A percentile compares a stretch with the other conserved stretches of the same genome.
phyloP scores from a whole-genome alignment of 2,329 filamentous ascomycete genomes.

The Talaromyces pinophilus region DNA sequence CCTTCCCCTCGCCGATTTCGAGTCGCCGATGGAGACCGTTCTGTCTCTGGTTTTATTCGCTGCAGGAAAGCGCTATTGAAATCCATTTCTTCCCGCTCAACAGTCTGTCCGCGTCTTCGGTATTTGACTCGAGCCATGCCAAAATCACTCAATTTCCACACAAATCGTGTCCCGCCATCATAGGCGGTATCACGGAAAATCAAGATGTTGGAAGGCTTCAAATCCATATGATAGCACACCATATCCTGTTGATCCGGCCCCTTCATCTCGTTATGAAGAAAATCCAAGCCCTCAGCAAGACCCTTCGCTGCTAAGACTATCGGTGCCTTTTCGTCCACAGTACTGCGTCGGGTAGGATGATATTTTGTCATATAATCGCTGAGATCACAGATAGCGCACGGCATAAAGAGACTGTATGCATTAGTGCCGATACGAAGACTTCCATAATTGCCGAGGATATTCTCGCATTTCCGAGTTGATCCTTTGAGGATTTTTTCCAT shows the following conservation, averaged over 20 bases:
- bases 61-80: constrained; percentile 32
- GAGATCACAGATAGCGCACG: constrained; percentile 42
- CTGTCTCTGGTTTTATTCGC: constrained; percentile 24
- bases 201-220: constrained; percentile 45
- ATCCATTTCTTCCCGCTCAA: constrained; percentile 29
- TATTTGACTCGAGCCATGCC: constrained; percentile 44
- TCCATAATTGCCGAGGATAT: constrained; percentile 42
- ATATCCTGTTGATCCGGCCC: constrained; percentile 32
- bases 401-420: constrained; percentile 47
- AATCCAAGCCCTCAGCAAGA: constrained; percentile 39
- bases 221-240: constrained; percentile 47
- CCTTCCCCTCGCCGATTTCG: constrained; percentile 36
- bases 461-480: constrained; percentile 33
- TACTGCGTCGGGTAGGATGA: constrained; percentile 23
- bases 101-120: constrained; percentile 28
- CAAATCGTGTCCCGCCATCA: constrained; percentile 26
- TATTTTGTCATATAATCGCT: constrained; percentile 39
- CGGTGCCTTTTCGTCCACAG: constrained; percentile 28
- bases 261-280: constrained; percentile 42
- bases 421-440: constrained; percentile 35
- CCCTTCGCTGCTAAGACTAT: constrained; percentile 35
- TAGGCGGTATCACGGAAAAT: constrained; percentile 26
- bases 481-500: constrained; percentile 39
- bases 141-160: constrained; percentile 49
- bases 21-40: constrained; percentile 25